Evolutionary conservation across 331 rosid species (phyloP).

Genomic region (Pyrus hybrid): DNA sequence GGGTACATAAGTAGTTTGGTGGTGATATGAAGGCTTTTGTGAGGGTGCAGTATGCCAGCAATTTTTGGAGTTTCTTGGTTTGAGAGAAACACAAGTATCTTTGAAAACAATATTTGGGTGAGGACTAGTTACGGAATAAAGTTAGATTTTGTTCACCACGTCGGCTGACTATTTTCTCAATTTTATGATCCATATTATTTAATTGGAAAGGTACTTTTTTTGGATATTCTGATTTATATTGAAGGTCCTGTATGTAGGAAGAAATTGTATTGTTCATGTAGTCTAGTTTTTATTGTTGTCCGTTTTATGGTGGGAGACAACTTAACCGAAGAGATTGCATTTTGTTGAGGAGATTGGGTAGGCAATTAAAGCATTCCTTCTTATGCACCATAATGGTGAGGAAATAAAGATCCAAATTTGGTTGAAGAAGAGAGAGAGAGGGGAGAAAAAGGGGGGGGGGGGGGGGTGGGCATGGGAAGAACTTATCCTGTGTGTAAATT

Average conservation of each 20-base stretch:
- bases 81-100: background rate
- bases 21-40: background rate
- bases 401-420: background rate
- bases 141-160: background rate
- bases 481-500: background rate
- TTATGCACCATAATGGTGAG: background rate
- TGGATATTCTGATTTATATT: no score
- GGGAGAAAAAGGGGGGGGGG: no score
- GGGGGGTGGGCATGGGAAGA: background rate
- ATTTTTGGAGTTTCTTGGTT: background rate
- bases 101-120: background rate
- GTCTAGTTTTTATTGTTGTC: background rate
- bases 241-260: background rate
- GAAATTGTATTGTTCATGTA: background rate
- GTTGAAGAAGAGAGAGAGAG: background rate
- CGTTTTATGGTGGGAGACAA: background rate
- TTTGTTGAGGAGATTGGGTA: background rate
- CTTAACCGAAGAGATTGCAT: background rate
- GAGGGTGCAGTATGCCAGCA: background rate
- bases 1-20: background rate
- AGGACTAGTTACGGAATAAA: background rate
- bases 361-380: background rate
- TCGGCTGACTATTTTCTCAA: background rate
- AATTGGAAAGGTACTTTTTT: background rate
- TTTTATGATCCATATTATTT: background rate